Evolutionary conservation across 2,329 filamentous ascomycete species (phyloP).

Genomic region (Cercospora berteroae): DNA sequence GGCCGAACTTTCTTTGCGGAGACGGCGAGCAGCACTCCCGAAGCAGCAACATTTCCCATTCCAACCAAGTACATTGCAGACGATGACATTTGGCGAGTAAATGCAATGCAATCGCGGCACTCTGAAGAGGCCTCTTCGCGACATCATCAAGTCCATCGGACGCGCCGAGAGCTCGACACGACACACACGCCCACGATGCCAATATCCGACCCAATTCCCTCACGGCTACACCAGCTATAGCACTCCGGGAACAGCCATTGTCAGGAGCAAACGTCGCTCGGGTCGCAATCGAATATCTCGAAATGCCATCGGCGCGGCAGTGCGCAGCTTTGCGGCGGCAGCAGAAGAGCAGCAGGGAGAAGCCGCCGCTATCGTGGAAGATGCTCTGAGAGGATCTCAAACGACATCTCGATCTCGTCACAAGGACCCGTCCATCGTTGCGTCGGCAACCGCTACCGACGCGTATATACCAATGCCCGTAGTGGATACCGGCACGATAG

Average conservation of each 20-base stretch:
- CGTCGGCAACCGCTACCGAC: background rate
- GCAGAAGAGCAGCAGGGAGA: background rate
- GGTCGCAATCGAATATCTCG: background rate
- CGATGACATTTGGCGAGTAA: constrained; percentile 14
- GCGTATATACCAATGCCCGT: background rate
- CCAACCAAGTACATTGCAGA: background rate
- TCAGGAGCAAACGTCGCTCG: background rate
- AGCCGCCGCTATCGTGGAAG: background rate
- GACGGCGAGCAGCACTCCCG: background rate
- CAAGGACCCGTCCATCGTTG: background rate
- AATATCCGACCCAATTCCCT: background rate
- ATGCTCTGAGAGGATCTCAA: background rate
- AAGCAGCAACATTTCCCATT: background rate
- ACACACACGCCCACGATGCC: background rate
- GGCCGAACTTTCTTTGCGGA: constrained; percentile 6
- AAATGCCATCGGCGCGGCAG: background rate
- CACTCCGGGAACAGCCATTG: background rate
- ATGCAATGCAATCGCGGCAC: constrained; percentile 26
- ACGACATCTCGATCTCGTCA: background rate
- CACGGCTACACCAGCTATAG: background rate
- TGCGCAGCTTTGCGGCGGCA: background rate
- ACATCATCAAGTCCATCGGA: constrained; percentile 27
- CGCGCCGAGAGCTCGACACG: background rate
- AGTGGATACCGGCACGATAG: background rate
- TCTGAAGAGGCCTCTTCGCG: constrained; percentile 25